A percentile compares a stretch with the other conserved stretches of the same genome.
Conservation (phyloP, 257 asterid genomes). For the Penstemon newberryi region DNA sequence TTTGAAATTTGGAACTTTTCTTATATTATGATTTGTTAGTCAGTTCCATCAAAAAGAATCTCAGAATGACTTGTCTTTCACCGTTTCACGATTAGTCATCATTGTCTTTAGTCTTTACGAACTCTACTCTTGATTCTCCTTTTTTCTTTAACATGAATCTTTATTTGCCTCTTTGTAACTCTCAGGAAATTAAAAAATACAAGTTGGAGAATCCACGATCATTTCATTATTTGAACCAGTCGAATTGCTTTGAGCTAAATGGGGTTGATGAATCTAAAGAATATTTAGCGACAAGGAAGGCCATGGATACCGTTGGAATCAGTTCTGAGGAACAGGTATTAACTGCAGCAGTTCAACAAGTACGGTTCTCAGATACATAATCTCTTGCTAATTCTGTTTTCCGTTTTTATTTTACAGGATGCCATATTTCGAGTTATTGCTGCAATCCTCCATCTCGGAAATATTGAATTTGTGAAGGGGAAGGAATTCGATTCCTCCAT, state of each 20-base stretch:
- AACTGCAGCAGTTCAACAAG: slow-evolving; percentile 18
- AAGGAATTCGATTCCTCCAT: slow-evolving; percentile 87
- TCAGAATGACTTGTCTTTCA: too few species aligned
- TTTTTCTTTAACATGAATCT: slow-evolving; percentile 17
- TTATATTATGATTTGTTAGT: slow-evolving; percentile 5
- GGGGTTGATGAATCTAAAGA: slow-evolving; percentile 87
- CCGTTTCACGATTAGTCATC: too few species aligned
- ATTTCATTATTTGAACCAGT: slow-evolving; percentile 90
- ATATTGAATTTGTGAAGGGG: slow-evolving; percentile 88
- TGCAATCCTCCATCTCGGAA: slow-evolving; percentile 95
- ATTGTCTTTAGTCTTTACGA: too few species aligned
- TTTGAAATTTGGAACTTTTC: neutral
- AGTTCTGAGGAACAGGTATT: slow-evolving; percentile 85
- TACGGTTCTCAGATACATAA: neutral
- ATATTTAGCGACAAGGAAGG: slow-evolving; percentile 80
- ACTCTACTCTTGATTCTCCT: neutral
- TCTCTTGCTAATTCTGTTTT: slow-evolving; percentile 19
- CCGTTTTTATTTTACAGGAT: slow-evolving; percentile 51
- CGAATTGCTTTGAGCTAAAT: slow-evolving; percentile 79
- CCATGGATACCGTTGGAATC: slow-evolving; percentile 99
- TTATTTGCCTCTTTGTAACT: slow-evolving; percentile 25
- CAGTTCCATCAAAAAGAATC: too few species aligned
- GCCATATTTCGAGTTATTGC: slow-evolving; percentile 96
- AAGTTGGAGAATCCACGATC: slow-evolving; percentile 84
- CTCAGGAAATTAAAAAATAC: slow-evolving; percentile 73